phyloP scores from a whole-genome alignment of 1,284 basidiomycete genomes.

The Afroboletus lepidellus region DNA sequence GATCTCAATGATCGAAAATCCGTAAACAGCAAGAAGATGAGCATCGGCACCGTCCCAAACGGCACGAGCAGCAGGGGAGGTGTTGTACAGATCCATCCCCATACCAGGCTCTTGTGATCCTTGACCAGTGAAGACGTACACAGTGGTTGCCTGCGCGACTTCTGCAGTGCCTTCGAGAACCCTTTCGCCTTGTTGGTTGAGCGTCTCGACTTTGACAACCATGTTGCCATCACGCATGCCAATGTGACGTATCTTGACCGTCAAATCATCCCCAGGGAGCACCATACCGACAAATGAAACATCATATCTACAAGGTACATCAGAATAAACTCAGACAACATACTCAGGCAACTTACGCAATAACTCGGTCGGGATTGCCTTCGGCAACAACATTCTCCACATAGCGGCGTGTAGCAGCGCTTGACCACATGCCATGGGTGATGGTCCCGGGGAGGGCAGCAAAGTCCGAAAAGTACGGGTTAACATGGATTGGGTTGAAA shows the following conservation, averaged over 20 bases:
- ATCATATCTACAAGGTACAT: conserved; percentile 63
- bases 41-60: conserved; percentile 97
- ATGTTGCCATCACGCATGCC: conserved; percentile 93
- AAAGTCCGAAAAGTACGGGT: conserved; percentile 96
- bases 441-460: conserved; percentile 95
- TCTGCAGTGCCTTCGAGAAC: conserved; percentile 92
- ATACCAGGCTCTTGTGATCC: conserved; percentile 98
- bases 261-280: conserved; percentile 87
- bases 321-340: conserved; percentile 2
- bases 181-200: conserved; percentile 85
- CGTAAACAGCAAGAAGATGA: conserved; percentile 92
- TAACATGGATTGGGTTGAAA: conserved; percentile 97
- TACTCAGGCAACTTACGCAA: conserved; percentile 56
- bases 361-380: conserved; percentile 88
- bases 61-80: conserved; percentile 88
- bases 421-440: conserved; percentile 97
- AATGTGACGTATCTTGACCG: conserved; percentile 85
- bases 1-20: conserved; percentile 98
- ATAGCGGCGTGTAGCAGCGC: conserved; percentile 90
- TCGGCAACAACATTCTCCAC: conserved; percentile 94
- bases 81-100: conserved; percentile 98
- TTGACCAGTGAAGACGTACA: conserved; percentile 98
- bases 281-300: conserved; percentile 97
- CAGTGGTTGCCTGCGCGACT: conserved; percentile 89
- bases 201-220: conserved; percentile 87